Base-by-base conservation (phyloP, 768 basidiomycete genomes). In the Lactarius trivialis region DNA sequence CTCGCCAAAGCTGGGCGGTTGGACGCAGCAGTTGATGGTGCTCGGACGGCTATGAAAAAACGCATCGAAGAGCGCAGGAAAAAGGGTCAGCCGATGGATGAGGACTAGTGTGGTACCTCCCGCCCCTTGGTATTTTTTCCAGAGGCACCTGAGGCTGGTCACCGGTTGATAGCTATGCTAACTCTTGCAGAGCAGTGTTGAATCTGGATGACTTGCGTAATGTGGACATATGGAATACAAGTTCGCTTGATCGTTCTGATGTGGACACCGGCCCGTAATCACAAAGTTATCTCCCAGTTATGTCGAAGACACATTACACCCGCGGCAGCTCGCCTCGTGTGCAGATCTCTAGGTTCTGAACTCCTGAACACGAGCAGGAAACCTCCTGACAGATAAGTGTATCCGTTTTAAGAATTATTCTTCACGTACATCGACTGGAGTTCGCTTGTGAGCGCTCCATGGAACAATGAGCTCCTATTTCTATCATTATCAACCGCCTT, bases 1-100 rank as follows among this genome's bases (percentile, higher is more conserved):
- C 78, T 95, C 24, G 91, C 90, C 11, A 88, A 87, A 70, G 80
- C 81, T 7, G 88, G 85, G 3, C 80, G 78, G 63, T 75, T 93
- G 33, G 76, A 81, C 24, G 71, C 77, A 3, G 85, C 81, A 0
- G 77, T 81, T 28, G 76, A 76, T 30, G 72, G 70, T 21, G 80
- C 82, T 32, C 76, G 76, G 67, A 74, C 72, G 62, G 70, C 73
- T 34, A 76, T 82, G 75, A 74, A 73, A 67, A 76, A 77, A 60
- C 75, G 77, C n/a, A 66, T 76, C 34, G 76, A 74, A 55, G 77
- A 74, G 66, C 71, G 71, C 58, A 75, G 75, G 70, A 73, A 72
- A 57, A 74, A 73, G 71, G 76, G 77, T 2, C 73, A 77, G 64
- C 66, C 67, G n/a, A 77, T 78, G 75, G 79, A 79, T 52, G 76